Conservation (phyloP, 805 yeast species). For the Kazachstania kunashirensis region DNA sequence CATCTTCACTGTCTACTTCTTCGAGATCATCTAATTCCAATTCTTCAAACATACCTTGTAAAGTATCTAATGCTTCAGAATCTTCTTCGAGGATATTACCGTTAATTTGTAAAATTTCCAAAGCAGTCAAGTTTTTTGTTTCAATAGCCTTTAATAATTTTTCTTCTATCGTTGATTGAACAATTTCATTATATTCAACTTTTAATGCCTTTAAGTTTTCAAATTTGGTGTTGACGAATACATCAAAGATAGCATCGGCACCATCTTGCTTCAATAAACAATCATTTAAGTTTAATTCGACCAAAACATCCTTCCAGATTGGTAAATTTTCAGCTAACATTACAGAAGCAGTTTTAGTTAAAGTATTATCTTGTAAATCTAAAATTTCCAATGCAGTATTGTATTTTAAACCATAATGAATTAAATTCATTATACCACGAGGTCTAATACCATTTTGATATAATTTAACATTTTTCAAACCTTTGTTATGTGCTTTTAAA, state of each 20-base stretch:
- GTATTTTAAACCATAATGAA: constrained; percentile 58
- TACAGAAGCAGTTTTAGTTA: constrained; percentile 58
- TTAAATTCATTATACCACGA: constrained; percentile 69
- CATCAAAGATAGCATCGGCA: constrained; percentile 43
- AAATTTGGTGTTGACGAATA: constrained; percentile 35
- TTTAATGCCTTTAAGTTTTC: constrained; percentile 47
- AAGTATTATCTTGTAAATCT: constrained; percentile 93
- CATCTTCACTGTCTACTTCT: constrained; percentile 52
- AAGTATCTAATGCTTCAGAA: constrained; percentile 52
- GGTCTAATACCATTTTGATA: constrained; percentile 98
- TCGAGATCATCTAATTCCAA: constrained; percentile 95
- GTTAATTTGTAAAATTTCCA: constrained; percentile 69
- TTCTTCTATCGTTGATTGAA: constrained; percentile 49
- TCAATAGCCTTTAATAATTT: constrained; percentile 43
- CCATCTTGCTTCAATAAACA: constrained; percentile 79
- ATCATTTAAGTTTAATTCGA: constrained; percentile 81
- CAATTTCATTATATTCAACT: constrained; percentile 84
- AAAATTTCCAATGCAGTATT: constrained; percentile 54
- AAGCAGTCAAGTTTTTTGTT: constrained; percentile 43
- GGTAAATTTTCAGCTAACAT: constrained; percentile 53
- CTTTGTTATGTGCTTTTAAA: constrained; percentile 63
- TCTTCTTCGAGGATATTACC: constrained; percentile 94
- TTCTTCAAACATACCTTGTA: constrained; percentile 59
- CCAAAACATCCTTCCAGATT: constrained; percentile 51
- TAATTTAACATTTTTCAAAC: constrained; percentile 59